These are phyloP conservation scores for Saturnispora ahearnii DNA, from an alignment of 805 yeast species.

Conservation along the genomic window DNA sequence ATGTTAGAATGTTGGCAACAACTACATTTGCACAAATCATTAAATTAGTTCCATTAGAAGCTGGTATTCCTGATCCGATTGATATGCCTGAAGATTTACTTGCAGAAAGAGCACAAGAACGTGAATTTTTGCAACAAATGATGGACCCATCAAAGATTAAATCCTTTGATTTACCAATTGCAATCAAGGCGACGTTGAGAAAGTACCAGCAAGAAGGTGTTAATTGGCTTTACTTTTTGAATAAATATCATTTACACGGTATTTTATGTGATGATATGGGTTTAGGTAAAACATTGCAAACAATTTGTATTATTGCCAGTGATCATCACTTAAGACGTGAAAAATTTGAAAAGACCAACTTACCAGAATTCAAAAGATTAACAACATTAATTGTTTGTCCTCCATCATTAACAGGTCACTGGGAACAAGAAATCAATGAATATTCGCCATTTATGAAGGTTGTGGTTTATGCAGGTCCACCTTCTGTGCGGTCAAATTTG, in stretches of 20 bases:
- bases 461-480: conserved; percentile 89
- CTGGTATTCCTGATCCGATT: conserved; percentile 92
- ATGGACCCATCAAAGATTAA: conserved; percentile 91
- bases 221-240: conserved; percentile 93
- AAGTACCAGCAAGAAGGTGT: conserved; percentile 98
- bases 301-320: conserved; percentile 93
- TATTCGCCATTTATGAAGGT: conserved; percentile 83
- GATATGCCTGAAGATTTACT: conserved; percentile 80
- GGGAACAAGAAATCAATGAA: conserved; percentile 91
- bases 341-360: conserved; percentile 49
- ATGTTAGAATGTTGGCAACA: conserved; percentile 84
- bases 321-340: conserved; percentile 84
- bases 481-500: conserved; percentile 54
- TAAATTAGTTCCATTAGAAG: conserved; percentile 91
- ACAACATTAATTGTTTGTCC: conserved; percentile 92
- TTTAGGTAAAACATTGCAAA: conserved; percentile 91
- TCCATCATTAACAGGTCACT: conserved; percentile 95
- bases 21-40: conserved; percentile 95
- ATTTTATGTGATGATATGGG: conserved; percentile 99
- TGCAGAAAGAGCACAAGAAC: conserved; percentile 84
- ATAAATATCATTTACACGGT: conserved; percentile 93
- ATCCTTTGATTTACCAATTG: conserved; percentile 80
- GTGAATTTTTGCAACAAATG: conserved; percentile 94
- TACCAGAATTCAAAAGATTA: conserved; percentile 59
- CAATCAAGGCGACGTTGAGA: conserved; percentile 85